Percentiles rank a stretch among this genome's conserved stretches.
These are phyloP conservation scores for Tuber borchii DNA, from an alignment of 495 filamentous ascomycete genomes.

Conservation along the genomic window DNA sequence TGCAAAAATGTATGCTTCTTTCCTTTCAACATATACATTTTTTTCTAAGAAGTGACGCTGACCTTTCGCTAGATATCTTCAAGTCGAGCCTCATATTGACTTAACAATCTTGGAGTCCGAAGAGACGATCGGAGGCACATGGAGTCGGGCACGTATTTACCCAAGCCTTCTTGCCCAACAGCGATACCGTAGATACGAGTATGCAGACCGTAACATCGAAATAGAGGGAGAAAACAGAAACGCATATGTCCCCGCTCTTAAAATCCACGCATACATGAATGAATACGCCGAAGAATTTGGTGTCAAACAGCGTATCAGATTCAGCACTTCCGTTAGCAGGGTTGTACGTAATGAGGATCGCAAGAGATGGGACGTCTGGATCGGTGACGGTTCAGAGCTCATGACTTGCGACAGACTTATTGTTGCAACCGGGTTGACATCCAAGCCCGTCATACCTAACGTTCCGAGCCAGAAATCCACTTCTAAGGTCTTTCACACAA, in stretches of 20 bases:
- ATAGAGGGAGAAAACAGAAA: not conserved
- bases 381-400: not conserved
- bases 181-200: conserved; percentile 17
- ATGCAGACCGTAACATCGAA: conserved; percentile 11
- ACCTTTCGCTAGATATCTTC: conserved; percentile 12
- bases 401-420: conserved; percentile 43
- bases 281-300: conserved; percentile 41
- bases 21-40: not conserved
- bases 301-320: conserved; percentile 36
- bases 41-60: not conserved
- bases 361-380: conserved; percentile 35
- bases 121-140: conserved; percentile 48
- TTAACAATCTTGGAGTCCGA: conserved; percentile 48
- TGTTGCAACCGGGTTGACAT: conserved; percentile 46
- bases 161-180: conserved; percentile 44
- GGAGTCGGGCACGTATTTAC: conserved; percentile 49
- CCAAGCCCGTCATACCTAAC: conserved; percentile 43
- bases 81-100: conserved; percentile 29
- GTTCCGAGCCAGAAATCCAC: conserved; percentile 36
- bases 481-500: conserved; percentile 43
- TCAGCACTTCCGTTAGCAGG: conserved; percentile 39
- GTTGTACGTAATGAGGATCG: conserved; percentile 26
- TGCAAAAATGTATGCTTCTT: conserved; percentile 12
- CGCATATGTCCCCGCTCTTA: conserved; percentile 11
- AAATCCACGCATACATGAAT: conserved; percentile 17